Conservation (phyloP, 2,329 filamentous ascomycete species). For the Penicillium sp. region DNA sequence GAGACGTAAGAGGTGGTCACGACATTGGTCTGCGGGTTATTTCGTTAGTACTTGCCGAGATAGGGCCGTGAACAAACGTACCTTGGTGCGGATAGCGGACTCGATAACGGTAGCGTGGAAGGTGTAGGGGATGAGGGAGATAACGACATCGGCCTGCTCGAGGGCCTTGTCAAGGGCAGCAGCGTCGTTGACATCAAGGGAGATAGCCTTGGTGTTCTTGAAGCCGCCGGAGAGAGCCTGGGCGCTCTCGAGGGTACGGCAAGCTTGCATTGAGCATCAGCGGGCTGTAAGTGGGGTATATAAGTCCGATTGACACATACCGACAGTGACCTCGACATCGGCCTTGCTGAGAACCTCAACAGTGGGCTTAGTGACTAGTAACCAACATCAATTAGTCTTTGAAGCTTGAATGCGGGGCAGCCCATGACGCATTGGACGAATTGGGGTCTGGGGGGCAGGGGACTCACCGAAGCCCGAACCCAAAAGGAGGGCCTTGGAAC, state of each 20-base stretch:
- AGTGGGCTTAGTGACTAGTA: conserved; percentile 61
- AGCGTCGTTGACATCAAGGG: conserved; percentile 79
- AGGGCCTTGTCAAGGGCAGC: conserved; percentile 78
- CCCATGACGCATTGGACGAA: conserved; percentile 1
- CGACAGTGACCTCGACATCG: conserved; percentile 67
- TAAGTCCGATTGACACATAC: conserved; percentile 44
- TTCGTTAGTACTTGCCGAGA: background rate
- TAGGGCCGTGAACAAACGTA: background rate
- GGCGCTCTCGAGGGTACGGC: conserved; percentile 76
- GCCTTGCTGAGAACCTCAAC: conserved; percentile 64
- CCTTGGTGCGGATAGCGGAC: conserved; percentile 81
- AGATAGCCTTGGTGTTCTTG: conserved; percentile 71
- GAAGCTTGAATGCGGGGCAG: conserved; percentile 21
- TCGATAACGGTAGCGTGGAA: conserved; percentile 89
- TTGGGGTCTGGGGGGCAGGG: background rate
- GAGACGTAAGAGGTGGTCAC: conserved; percentile 95
- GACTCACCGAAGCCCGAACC: conserved; percentile 42
- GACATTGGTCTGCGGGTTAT: conserved; percentile 71
- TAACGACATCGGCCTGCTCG: conserved; percentile 75
- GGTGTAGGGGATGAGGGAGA: conserved; percentile 87
- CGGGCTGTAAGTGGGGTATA: background rate
- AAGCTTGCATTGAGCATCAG: conserved; percentile 56
- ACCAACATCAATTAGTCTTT: conserved; percentile 10
- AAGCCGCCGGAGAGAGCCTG: conserved; percentile 73
- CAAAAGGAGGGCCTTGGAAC: conserved; percentile 42